phyloP scores from a whole-genome alignment of 495 filamentous ascomycete genomes.

The Tuber aestivum region DNA sequence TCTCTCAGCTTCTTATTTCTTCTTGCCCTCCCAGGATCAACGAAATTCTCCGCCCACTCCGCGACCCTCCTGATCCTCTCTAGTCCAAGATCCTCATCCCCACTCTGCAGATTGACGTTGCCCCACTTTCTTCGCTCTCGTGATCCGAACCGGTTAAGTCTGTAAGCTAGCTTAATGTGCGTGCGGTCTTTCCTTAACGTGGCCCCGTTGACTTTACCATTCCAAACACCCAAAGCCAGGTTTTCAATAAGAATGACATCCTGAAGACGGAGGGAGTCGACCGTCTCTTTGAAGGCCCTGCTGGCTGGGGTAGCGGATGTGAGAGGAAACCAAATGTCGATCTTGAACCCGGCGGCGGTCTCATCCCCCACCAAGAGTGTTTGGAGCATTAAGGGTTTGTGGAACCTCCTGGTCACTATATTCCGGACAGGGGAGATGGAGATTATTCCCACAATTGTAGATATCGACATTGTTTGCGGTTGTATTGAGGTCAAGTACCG shows the following conservation, averaged over 20 bases:
- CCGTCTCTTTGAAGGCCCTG: conserved; percentile 25
- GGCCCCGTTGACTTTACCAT: conserved; percentile 33
- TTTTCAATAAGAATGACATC: conserved; percentile 39
- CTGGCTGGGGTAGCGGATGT: conserved; percentile 48
- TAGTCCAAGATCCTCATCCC: conserved; percentile 48
- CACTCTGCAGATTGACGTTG: conserved; percentile 41
- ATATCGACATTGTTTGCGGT: conserved; percentile 73
- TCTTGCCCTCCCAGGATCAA: conserved; percentile 49
- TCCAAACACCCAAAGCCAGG: conserved; percentile 32
- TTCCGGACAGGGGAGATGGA: conserved; percentile 61
- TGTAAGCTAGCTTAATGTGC: conserved; percentile 61
- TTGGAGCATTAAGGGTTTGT: conserved; percentile 41
- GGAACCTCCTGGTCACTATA: conserved; percentile 43
- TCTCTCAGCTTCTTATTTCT: conserved; percentile 45
- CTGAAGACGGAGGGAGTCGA: conserved; percentile 28
- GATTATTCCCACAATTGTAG: conserved; percentile 72
- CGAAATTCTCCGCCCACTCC: conserved; percentile 70
- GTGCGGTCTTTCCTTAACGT: conserved; percentile 62
- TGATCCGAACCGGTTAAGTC: conserved; percentile 20
- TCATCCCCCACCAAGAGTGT: conserved; percentile 79
- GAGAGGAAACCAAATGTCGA: conserved; percentile 73
- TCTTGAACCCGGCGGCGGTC: conserved; percentile 68
- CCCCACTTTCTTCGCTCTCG: conserved; percentile 27
- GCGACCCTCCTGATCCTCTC: conserved; percentile 62
- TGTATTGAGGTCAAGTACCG: conserved; percentile 60